These are phyloP conservation scores for Zygoascus sp. DNA, from an alignment of 1,139 yeast genomes.

Conservation along the genomic window DNA sequence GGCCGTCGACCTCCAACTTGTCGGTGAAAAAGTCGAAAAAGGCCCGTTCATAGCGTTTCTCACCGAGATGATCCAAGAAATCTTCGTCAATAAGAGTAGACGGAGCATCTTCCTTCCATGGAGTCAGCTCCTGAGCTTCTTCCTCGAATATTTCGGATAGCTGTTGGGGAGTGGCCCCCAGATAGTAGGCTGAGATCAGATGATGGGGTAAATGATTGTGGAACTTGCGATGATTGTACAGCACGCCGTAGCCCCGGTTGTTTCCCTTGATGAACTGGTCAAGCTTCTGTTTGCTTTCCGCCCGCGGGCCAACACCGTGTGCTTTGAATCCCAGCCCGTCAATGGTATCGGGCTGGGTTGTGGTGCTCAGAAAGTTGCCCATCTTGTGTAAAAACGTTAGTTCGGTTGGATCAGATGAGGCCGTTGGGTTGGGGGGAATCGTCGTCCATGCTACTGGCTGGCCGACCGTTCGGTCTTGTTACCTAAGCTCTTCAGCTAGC, in stretches of 20 bases:
- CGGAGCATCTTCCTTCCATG: slow-evolving; percentile 34
- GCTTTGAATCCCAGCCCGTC: slow-evolving; percentile 11
- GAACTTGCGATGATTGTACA: slow-evolving; percentile 28
- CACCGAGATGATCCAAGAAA: slow-evolving; percentile 30
- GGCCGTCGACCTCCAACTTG: slow-evolving; percentile 26
- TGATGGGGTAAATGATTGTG: slow-evolving; percentile 35
- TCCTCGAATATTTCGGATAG: slow-evolving; percentile 27
- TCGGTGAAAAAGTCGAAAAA: slow-evolving; percentile 33
- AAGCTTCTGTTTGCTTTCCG: slow-evolving; percentile 4
- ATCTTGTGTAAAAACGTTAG: not conserved
- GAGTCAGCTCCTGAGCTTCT: slow-evolving; percentile 18
- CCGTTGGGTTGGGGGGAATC: too few relatives aligned
- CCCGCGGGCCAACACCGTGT: not conserved
- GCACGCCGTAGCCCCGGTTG: slow-evolving; percentile 29
- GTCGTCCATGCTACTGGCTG: too few relatives aligned
- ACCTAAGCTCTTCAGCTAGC: too few relatives aligned
- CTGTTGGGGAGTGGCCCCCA: slow-evolving; percentile 25
- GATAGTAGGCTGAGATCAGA: slow-evolving; percentile 21
- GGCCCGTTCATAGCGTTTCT: slow-evolving; percentile 30
- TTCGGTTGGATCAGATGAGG: not conserved
- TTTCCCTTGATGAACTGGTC: slow-evolving; percentile 21
- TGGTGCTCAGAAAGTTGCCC: slow-evolving; percentile 6
- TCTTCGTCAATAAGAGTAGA: slow-evolving; percentile 33
- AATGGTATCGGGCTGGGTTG: not conserved
- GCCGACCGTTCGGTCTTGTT: too few relatives aligned